Evolutionary conservation across 495 filamentous ascomycete species (phyloP), one percentile per base, ranked within the genome.

Genomic region (Bombardia bombarda): DNA sequence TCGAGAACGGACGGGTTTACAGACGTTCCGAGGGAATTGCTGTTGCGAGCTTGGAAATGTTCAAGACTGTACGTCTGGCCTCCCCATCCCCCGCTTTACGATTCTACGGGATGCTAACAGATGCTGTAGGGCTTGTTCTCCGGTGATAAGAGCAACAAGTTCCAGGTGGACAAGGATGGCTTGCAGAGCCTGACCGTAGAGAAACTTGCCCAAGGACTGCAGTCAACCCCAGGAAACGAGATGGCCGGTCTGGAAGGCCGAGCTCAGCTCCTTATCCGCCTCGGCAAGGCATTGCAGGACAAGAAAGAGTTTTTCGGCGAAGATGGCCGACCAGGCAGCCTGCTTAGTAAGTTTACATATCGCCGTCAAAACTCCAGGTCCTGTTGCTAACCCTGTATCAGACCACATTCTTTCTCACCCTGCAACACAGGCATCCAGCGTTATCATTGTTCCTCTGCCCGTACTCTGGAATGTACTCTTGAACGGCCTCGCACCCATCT

Each of bases 41-140:
- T 4, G 82, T 98, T 33, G 92, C 93, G 18, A 90, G 84, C 60
- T 65, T 98, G 57, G 92, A 97, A 55, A 98, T 98, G 92, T 98
- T 97, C 69, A 95, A 92, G 66, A 73, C 63, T 12, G 69, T 72
- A 52, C 16, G 63, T 54, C 23, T 22, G 16, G 18, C 21, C n/a
- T 18, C 12, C n/a, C n/a, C n/a, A n/a, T n/a, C n/a, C n/a, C n/a
- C n/a, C n/a, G n/a, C n/a, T n/a, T n/a, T n/a, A n/a, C n/a, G n/a
- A n/a, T n/a, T n/a, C n/a, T n/a, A n/a, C n/a, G n/a, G n/a, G 13
- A 5, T 24, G 19, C 19, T 40, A 23, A 49, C 43, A n/a, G 31
- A 2, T 7, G 5, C 3, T n/a, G 20, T 50, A 78, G 40, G 92
- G 92, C n/a, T 53, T 87, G 33, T 98, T 98, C 67, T 93, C 87